A percentile compares a stretch with the other conserved stretches of the same genome.
These are phyloP conservation scores for Sphaerulina populicola DNA, from an alignment of 2,329 filamentous ascomycete genomes.

Conservation along the genomic window DNA sequence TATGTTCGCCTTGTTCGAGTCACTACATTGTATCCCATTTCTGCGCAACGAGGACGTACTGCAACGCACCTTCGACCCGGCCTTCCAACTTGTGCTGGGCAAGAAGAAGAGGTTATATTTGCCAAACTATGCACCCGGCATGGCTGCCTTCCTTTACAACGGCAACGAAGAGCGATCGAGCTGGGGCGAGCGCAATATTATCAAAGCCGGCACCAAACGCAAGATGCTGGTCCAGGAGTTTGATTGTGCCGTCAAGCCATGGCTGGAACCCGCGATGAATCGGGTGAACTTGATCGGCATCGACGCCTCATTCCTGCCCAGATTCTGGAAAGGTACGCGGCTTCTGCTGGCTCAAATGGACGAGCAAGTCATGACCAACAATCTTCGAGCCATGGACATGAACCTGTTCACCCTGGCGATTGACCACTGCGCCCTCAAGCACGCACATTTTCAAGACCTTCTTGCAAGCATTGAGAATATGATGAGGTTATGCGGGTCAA, in stretches of 20 bases:
- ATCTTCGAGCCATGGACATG: conserved; percentile 68
- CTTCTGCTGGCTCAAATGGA: conserved; percentile 66
- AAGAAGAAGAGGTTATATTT: conserved; percentile 67
- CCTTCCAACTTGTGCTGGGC: conserved; percentile 71
- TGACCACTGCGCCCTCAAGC: conserved; percentile 52
- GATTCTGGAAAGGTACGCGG: conserved; percentile 71
- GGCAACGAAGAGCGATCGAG: conserved; percentile 53
- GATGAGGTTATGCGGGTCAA: conserved; percentile 64
- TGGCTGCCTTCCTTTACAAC: conserved; percentile 78
- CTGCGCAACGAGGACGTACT: conserved; percentile 51
- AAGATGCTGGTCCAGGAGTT: conserved; percentile 65
- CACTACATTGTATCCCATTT: conserved; percentile 74
- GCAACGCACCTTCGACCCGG: conserved; percentile 61
- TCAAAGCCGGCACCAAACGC: conserved; percentile 48
- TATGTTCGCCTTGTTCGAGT: conserved; percentile 77
- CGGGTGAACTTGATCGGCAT: conserved; percentile 51
- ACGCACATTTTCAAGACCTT: conserved; percentile 55
- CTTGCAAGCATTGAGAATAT: conserved; percentile 63
- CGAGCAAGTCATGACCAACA: conserved; percentile 65
- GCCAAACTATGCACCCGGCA: conserved; percentile 66
- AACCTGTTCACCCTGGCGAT: conserved; percentile 54
- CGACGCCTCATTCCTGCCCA: conserved; percentile 50
- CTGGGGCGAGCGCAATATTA: conserved; percentile 64
- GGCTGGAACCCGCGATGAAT: conserved; percentile 58
- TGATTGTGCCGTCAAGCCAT: conserved; percentile 75